A percentile compares a stretch with the other conserved stretches of the same genome.
phyloP scores from a whole-genome alignment of 139 green algal species.

The Chlamydomonas sphaeroides region DNA sequence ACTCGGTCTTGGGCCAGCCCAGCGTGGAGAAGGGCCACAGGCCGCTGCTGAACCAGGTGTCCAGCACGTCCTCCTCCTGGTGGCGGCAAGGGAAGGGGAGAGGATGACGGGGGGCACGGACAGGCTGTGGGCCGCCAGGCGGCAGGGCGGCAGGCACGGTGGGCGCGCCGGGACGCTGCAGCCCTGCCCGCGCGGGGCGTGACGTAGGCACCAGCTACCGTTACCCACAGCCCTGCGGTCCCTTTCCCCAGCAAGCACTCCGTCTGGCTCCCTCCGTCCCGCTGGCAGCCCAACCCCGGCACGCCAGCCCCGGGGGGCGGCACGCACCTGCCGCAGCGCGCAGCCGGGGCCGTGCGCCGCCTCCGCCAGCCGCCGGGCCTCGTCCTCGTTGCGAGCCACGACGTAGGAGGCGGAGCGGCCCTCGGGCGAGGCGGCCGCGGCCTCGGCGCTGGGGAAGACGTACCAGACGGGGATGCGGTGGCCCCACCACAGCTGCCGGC shows the following conservation, averaged over 20 bases:
- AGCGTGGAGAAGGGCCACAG: constrained; percentile 96
- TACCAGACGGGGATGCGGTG: constrained; percentile 92
- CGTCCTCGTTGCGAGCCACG: constrained; percentile 81
- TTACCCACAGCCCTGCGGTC: too few relatives aligned
- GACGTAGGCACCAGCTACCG: too few relatives aligned
- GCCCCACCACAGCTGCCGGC: constrained; percentile 95
- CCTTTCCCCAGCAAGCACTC: too few relatives aligned
- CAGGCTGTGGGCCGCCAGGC: too few relatives aligned
- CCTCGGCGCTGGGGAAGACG: constrained; percentile 23
- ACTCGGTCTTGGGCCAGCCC: constrained; percentile 86
- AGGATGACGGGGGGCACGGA: neutral
- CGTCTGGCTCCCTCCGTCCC: too few relatives aligned
- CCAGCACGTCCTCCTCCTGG: constrained; percentile 92
- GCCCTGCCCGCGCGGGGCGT: too few relatives aligned
- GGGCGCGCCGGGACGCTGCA: neutral
- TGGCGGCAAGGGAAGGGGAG: constrained; percentile 36
- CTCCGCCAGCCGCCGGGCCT: constrained; percentile 73
- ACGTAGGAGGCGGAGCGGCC: constrained; percentile 66
- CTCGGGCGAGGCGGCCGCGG: constrained; percentile 24
- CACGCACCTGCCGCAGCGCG: constrained; percentile 43
- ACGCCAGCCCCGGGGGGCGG: neutral
- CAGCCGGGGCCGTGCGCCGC: constrained; percentile 25
- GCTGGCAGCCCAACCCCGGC: neutral
- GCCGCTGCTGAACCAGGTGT: constrained; percentile 97
- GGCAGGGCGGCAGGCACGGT: neutral